Evolutionary conservation across 331 rosid genomes (phyloP).

Genomic region (Erythrophleum ivorense): DNA sequence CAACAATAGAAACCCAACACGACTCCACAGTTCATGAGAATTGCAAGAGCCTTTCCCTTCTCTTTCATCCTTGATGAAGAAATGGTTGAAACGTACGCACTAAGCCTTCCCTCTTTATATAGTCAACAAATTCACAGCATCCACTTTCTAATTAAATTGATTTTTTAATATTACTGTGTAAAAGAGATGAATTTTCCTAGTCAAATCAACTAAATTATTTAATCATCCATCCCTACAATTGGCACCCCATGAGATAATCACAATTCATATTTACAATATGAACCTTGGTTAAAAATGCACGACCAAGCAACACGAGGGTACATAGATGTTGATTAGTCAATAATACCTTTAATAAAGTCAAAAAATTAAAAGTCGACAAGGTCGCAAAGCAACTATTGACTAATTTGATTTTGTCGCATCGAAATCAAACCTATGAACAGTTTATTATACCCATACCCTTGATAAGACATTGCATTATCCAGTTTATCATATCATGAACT

Average conservation of each 20-base stretch:
- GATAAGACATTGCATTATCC: conserved; percentile 17
- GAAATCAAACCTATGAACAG: conserved; percentile 2
- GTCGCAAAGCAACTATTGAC: conserved; percentile 36
- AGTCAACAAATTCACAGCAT: conserved; percentile 21
- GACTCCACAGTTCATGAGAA: conserved; percentile 99
- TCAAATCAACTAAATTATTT: background rate
- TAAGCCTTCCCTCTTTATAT: conserved; percentile 42
- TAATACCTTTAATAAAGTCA: background rate
- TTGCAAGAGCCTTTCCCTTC: conserved; percentile 50
- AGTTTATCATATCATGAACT: conserved; percentile 20
- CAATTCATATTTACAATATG: background rate
- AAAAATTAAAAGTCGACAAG: background rate
- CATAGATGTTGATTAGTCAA: background rate
- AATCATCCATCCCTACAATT: background rate
- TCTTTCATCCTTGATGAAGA: conserved; percentile 15
- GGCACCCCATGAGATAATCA: background rate
- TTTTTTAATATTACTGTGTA: background rate
- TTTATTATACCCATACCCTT: background rate
- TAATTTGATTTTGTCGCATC: conserved; percentile 14
- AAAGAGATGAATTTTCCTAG: background rate
- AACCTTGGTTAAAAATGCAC: background rate
- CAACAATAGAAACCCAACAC: conserved; percentile 99
- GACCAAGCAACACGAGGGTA: conserved; percentile 1
- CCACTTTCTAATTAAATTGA: conserved; percentile 20
- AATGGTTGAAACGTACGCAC: conserved; percentile 47